Conservation (phyloP, 2,329 filamentous ascomycete genomes). For the Huntiella savannae region DNA sequence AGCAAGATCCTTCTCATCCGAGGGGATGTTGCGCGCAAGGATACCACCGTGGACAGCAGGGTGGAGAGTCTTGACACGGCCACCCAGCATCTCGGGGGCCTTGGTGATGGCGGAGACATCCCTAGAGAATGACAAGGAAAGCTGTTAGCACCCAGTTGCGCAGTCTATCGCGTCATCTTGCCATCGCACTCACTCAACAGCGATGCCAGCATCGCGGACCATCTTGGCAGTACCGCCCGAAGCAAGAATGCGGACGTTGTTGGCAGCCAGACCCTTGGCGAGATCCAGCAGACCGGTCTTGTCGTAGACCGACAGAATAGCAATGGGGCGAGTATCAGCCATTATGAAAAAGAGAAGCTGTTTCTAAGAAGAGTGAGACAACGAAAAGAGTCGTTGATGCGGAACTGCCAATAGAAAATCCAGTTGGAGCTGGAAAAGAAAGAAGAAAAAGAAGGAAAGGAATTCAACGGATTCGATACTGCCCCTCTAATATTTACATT, state of each 20-base stretch:
- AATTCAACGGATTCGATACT: not conserved
- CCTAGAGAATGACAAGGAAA: slow-evolving; percentile 25
- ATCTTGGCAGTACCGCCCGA: slow-evolving; percentile 90
- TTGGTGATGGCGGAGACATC: slow-evolving; percentile 95
- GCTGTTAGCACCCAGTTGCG: not conserved
- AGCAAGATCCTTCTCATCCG: slow-evolving; percentile 90
- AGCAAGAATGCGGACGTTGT: slow-evolving; percentile 81
- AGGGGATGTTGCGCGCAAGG: slow-evolving; percentile 79
- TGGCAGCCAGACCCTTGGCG: slow-evolving; percentile 72
- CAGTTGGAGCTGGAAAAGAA: slow-evolving; percentile 8
- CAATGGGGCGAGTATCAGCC: slow-evolving; percentile 37
- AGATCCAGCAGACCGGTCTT: slow-evolving; percentile 91
- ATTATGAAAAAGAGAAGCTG: slow-evolving; percentile 15
- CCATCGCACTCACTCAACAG: slow-evolving; percentile 55
- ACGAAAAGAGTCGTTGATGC: not conserved
- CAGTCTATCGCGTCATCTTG: not conserved
- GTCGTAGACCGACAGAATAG: slow-evolving; percentile 95
- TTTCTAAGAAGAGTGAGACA: not conserved
- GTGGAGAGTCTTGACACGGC: slow-evolving; percentile 76
- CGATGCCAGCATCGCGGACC: slow-evolving; percentile 90
- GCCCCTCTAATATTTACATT: too few relatives aligned
- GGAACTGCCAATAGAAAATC: slow-evolving; percentile 10
- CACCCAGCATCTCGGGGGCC: slow-evolving; percentile 90
- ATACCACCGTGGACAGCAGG: slow-evolving; percentile 83
- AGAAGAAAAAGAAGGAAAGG: not conserved